Base-by-base conservation (phyloP, 495 filamentous ascomycete species). In the Aspergillus baeticus region DNA sequence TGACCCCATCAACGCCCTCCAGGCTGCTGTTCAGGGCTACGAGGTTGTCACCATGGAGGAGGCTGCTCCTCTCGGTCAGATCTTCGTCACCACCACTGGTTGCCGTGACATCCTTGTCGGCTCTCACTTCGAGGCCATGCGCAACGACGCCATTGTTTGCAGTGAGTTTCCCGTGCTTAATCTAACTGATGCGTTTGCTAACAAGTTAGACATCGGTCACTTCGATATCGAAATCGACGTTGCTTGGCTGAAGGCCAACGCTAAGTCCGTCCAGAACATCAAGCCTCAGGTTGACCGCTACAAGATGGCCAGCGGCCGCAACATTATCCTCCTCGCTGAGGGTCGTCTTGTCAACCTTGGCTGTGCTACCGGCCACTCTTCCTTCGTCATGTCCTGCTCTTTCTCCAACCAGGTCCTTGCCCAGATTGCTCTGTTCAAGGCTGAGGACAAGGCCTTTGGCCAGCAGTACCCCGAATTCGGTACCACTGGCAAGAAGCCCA, bases 371-470 rank as follows among this genome's bases (percentile, higher is more conserved):
- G 94, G 94, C 58, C 94, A 98, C 88, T 96, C 92, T 65, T 97
- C 93, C 45, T 98, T 98, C 80, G 94, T 98, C 84, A 97, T 98
- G 94, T 96, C 91, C 62, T 98, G 94, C 89, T 97, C 92, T 59
- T 98, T 98, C 88, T 96, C 93, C 81, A 98, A 98, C 86, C 94
- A 98, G 84, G 94, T 97, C 61, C 90, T 98, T 70, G 94, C 94
- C 23, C 94, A 98, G 81, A 98, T 98, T 77, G 89, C 96, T 81
- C 82, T 98, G 60, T 98, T 78, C 88, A 98, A 98, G 86, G 86
- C 86, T 64, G 82, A 87, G 71, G 93, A 98, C 66, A 82, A 80
- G 67, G 87, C 76, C 49, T 98, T 98, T 74, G 84, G 88, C 73
- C 77, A 86, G 73, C 96, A 96, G 82, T 97, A 98, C 77, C 81